Percentiles rank a stretch among this genome's conserved stretches.
These are phyloP conservation scores for Terana coerulea DNA, from an alignment of 768 basidiomycete genomes.

Conservation along the genomic window DNA sequence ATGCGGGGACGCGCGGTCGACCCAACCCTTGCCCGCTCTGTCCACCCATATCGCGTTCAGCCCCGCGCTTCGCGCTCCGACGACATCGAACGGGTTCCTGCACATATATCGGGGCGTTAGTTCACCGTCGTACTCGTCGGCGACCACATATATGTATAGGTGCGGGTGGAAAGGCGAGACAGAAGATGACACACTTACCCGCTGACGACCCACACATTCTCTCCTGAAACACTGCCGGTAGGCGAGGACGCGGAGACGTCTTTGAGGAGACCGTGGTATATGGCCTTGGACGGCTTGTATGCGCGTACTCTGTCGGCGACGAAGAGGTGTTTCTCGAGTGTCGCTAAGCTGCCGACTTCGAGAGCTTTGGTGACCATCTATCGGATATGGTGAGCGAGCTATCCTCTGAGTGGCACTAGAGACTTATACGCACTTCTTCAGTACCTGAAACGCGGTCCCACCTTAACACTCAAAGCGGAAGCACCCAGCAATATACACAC, in stretches of 20 bases:
- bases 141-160: background rate
- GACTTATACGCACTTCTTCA: slow-evolving; percentile 6
- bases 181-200: slow-evolving; percentile 19
- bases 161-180: background rate
- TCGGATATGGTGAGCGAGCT: background rate
- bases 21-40: slow-evolving; percentile 23
- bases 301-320: slow-evolving; percentile 20
- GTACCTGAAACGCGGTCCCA: background rate
- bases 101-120: no score
- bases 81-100: slow-evolving; percentile 31
- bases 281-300: slow-evolving; percentile 25
- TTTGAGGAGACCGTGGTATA: slow-evolving; percentile 23
- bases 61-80: slow-evolving; percentile 23
- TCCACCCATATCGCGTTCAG: slow-evolving; percentile 28
- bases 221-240: background rate
- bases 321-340: slow-evolving; percentile 5
- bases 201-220: slow-evolving; percentile 28
- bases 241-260: slow-evolving; percentile 13
- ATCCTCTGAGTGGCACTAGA: no score
- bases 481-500: slow-evolving; percentile 9
- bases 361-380: slow-evolving; percentile 26
- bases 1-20: slow-evolving; percentile 15
- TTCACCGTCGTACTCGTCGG: background rate
- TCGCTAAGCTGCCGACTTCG: background rate
- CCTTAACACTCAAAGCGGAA: background rate